Base-by-base conservation (phyloP, 2,329 filamentous ascomycete species). In the Venturia aucupariae region DNA sequence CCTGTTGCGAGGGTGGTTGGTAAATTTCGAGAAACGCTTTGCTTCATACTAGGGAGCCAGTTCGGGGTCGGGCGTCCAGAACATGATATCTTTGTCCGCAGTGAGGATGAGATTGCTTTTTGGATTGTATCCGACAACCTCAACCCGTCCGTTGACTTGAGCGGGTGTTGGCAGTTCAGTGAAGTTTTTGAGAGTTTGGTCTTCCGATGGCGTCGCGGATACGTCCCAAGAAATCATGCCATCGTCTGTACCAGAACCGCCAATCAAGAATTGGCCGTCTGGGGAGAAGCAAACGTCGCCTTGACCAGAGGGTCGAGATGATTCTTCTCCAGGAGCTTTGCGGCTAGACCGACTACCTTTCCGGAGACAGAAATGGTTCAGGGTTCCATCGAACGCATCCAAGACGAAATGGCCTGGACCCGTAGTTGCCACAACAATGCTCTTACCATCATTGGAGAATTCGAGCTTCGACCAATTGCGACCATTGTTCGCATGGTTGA, bases 401-500 rank as follows among this genome's bases (percentile, higher is more conserved):
- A 99, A 80, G 2, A 99, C 79, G 71, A 94, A 96, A 75, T 99
- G 94, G 0, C 92, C 91, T 62, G 83, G 83, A 7, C 90, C 90
- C 60, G 88, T 90, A 2, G 93, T 97, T 17, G 90, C 90, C 22
- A 99, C 75, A 5, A 99, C 82, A 60, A 99, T 77, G 66, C 85
- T 85, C 72, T 96, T 96, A 22, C 94, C 94, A 71, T 99, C 94
- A 71, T 99, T 99, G 65, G 90, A 94, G 73, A 99, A 97, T 71
- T 96, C 92, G 51, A 99, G 82, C 69, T 89, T 92, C 1, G 90
- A 94, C 94, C 94, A 99, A 13, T 87, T 87, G 62, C 82, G 82
- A n/a, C 74, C 73, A 2, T 72, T 68, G 65, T 72, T 73, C 15
- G 70, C 70, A 55, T 73, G 80, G 60, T 75, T 78, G 46, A 75